Conservation (phyloP, 352 stramenopile genomes). For the Vaucheria bursata region DNA sequence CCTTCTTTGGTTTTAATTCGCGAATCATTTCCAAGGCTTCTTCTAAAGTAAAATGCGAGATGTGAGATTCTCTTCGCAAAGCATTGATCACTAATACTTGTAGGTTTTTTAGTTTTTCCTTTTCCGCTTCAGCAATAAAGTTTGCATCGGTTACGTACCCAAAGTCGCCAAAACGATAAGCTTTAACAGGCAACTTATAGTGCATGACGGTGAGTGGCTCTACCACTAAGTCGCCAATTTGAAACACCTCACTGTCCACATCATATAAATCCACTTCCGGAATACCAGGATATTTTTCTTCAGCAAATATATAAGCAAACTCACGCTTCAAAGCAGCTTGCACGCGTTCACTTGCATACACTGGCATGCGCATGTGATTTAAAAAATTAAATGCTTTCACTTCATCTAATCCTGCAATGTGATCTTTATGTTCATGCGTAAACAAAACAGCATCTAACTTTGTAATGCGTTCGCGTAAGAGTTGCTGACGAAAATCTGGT, state of each 20-base stretch:
- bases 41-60: slow-evolving; percentile 3
- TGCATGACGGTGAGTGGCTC: neutral
- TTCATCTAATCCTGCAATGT: neutral
- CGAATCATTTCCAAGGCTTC: neutral
- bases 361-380: neutral
- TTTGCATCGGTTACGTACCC: neutral
- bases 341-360: neutral
- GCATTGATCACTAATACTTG: neutral
- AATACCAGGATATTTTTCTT: slow-evolving; percentile 5
- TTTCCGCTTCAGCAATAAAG: neutral
- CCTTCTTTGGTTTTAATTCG: neutral
- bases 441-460: neutral
- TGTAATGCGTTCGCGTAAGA: neutral
- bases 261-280: neutral
- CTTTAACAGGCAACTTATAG: neutral
- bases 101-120: slow-evolving; percentile 1
- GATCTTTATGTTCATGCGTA: slow-evolving; percentile 8
- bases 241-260: neutral
- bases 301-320: slow-evolving; percentile 2
- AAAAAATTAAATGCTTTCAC: slow-evolving; percentile 6
- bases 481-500: neutral
- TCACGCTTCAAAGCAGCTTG: neutral
- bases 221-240: neutral
- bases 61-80: neutral
- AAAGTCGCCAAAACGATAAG: neutral